Percentiles rank a stretch among this genome's conserved stretches.
phyloP scores from a whole-genome alignment of 805 yeast genomes.

The Candida pseudoglaebosa region DNA sequence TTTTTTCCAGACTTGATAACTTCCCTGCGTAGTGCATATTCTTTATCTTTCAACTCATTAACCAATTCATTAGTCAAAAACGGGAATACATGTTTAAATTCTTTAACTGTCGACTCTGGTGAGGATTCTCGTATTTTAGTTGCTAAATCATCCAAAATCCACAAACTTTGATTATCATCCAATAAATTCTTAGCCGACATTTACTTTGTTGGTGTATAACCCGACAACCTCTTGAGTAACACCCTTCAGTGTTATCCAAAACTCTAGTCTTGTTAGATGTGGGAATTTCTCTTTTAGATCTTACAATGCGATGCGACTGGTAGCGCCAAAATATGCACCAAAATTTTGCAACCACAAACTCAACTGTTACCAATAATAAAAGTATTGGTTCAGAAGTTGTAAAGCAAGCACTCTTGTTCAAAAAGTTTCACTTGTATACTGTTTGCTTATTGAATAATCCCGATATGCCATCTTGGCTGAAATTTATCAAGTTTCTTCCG shows the following conservation, averaged over 20 bases:
- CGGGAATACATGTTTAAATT: neutral
- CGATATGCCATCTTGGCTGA: neutral
- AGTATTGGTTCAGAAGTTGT: too few relatives aligned
- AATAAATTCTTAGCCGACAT: neutral
- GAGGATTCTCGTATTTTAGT: neutral
- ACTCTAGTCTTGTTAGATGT: neutral
- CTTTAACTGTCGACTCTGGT: neutral
- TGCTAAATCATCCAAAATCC: neutral
- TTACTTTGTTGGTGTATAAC: too few relatives aligned
- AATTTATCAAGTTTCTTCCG: neutral
- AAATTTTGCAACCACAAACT: slow-evolving; percentile 4
- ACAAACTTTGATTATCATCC: neutral
- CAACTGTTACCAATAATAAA: too few relatives aligned
- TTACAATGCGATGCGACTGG: neutral
- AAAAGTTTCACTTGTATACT: too few relatives aligned
- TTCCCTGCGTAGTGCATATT: neutral
- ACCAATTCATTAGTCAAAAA: slow-evolving; percentile 1
- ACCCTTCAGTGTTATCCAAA: too few relatives aligned
- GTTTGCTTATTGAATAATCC: neutral
- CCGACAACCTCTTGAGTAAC: too few relatives aligned
- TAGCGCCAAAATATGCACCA: neutral
- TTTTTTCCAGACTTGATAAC: neutral
- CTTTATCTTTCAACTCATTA: neutral
- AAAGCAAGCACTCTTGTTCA: too few relatives aligned
- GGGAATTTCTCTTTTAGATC: too few relatives aligned